Evolutionary conservation across 1,284 basidiomycete genomes (phyloP).

Genomic region (Puccinia coronata): DNA sequence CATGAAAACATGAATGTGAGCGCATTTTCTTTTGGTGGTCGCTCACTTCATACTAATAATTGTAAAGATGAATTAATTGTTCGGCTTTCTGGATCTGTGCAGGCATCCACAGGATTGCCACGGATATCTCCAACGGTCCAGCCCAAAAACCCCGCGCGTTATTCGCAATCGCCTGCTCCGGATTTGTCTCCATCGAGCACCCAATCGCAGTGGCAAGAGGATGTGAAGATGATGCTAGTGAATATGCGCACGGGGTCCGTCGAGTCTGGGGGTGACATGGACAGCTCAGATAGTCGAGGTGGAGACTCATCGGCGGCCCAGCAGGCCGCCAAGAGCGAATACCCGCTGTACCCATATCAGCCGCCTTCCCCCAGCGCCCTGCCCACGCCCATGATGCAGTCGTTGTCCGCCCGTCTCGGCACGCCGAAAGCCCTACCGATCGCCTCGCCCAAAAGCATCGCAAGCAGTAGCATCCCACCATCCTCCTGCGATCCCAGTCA

Average conservation of each 20-base stretch:
- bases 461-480: not conserved
- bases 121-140: not conserved
- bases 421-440: conserved; percentile 3
- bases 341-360: not conserved
- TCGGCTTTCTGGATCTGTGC: not conserved
- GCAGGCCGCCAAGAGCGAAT: not conserved
- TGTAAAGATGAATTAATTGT: not conserved
- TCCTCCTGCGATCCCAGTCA: not conserved
- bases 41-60: not conserved
- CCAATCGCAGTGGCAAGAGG: conserved; percentile 4
- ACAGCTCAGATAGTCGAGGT: not conserved
- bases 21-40: not conserved
- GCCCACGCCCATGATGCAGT: conserved; percentile 22
- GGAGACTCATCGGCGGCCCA: not conserved
- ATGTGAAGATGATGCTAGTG: conserved; percentile 8
- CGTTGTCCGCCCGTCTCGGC: not conserved
- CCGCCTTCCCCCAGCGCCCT: conserved; percentile 39
- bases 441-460: not conserved
- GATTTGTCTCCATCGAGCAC: conserved; percentile 9
- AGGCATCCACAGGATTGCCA: conserved; percentile 19
- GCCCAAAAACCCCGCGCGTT: not conserved
- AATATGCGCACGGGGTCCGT: not conserved
- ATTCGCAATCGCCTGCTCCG: not conserved
- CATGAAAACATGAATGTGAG: not conserved
- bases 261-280: not conserved